Evolutionary conservation across 768 basidiomycete genomes (phyloP), one percentile per base, ranked within the genome.

Genomic region (Pisolithus tinctorius): DNA sequence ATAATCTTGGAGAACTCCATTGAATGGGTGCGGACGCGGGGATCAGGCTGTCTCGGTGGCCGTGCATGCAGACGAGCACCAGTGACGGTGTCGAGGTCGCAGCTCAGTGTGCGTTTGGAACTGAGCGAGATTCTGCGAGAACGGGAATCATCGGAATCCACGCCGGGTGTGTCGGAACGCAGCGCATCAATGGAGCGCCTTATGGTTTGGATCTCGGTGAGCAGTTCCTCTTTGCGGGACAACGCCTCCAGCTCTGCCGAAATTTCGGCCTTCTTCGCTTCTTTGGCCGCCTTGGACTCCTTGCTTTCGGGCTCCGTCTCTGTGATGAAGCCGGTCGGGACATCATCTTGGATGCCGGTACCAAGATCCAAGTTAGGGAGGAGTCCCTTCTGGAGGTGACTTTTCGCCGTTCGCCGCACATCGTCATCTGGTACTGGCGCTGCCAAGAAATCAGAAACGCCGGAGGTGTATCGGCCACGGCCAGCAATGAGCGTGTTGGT

Each of bases 331-430:
- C 72, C 80, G 40, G 76, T 69, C 3, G 89, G 89, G 10, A 92
- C 84, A 56, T 88, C 81, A 42, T 83, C 79, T 63, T 88, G 76
- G 45, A 92, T 84, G 41, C 82, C 84, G 9, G 74, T 66, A 11
- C 89, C 89, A 17, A 92, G 80, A 62, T 92, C 88, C 40, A 92
- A 71, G 34, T 78, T 72, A 36, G 88, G 89, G 11, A 91, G 71
- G 17, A 69, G 79, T 29, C 81, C 79, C 30, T 60, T 59, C 23
- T 77, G 75, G 47, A 63, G 73, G 58, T 86, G 85, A 46, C 71
- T 68, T 62, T 75, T 72, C 36, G 76, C 65, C 16, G 77, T 73
- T 27, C 78, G 77, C 45, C 75, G 72, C 39, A 79, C 58, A 30
- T 86, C 86, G 26, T 88, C 86, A 1, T 84, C 79, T 1, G 79